A percentile compares a stretch with the other conserved stretches of the same genome.
These are phyloP conservation scores for Kwoniella shivajii DNA, from an alignment of 1,284 basidiomycete genomes.

Conservation along the genomic window DNA sequence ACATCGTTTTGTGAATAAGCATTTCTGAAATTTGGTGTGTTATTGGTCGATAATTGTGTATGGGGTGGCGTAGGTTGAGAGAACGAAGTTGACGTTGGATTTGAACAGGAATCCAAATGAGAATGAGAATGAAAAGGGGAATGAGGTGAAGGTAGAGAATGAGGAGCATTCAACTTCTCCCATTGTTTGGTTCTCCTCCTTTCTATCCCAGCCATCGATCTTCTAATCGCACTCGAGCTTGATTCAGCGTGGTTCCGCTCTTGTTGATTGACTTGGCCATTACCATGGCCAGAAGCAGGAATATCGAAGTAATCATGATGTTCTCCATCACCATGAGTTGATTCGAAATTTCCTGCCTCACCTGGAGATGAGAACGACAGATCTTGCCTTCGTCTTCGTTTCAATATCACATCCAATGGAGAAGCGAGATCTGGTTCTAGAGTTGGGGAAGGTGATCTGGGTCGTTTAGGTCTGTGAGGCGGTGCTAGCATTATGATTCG, in stretches of 20 bases:
- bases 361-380: slow-evolving; percentile 4
- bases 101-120: background rate
- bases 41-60: background rate
- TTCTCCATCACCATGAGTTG: background rate
- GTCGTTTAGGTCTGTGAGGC: slow-evolving; percentile 33
- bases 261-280: background rate
- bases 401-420: slow-evolving; percentile 45
- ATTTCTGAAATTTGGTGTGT: background rate
- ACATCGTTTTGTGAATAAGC: slow-evolving; percentile 1
- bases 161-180: slow-evolving; percentile 35
- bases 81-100: background rate
- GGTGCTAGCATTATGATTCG: slow-evolving; percentile 19
- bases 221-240: slow-evolving; percentile 7
- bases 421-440: slow-evolving; percentile 37
- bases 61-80: background rate
- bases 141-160: background rate
- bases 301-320: slow-evolving; percentile 8
- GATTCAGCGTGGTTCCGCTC: slow-evolving; percentile 11
- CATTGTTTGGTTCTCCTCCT: slow-evolving; percentile 36
- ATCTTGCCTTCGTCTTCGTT: slow-evolving; percentile 38
- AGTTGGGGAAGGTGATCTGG: slow-evolving; percentile 42
- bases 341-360: background rate
- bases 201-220: slow-evolving; percentile 24
- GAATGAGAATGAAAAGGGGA: slow-evolving; percentile 15
- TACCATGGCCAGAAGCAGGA: background rate